These are phyloP conservation scores for Malus hybrid DNA, from an alignment of 331 rosid species.

Conservation along the genomic window DNA sequence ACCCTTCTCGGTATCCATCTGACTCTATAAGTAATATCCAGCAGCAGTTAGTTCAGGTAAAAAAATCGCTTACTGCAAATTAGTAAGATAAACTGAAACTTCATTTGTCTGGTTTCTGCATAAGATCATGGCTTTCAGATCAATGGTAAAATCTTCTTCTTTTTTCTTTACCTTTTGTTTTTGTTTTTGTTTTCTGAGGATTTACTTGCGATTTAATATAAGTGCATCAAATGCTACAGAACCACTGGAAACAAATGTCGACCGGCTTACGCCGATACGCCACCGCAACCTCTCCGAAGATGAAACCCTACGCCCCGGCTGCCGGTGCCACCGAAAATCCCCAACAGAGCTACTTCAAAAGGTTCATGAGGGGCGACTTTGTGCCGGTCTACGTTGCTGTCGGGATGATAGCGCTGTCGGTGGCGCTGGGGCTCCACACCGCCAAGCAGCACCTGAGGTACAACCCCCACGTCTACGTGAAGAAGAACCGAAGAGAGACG, in stretches of 20 bases:
- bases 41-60: neutral
- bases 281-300: conserved; percentile 38
- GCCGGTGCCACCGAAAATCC: conserved; percentile 15
- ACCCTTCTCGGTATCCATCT: neutral
- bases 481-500: conserved; percentile 63
- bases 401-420: conserved; percentile 49
- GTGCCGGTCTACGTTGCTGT: conserved; percentile 59
- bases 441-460: conserved; percentile 62
- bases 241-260: conserved; percentile 26
- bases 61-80: neutral
- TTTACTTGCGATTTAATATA: neutral
- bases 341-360: conserved; percentile 1
- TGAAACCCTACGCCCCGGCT: conserved; percentile 38
- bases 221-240: conserved; percentile 16
- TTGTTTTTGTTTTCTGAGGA: neutral
- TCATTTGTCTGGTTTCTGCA: neutral
- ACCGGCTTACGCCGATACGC: conserved; percentile 30
- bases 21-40: neutral
- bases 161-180: neutral
- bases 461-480: conserved; percentile 54
- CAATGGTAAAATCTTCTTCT: conserved; percentile 19
- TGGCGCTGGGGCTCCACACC: conserved; percentile 52
- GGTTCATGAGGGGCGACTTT: conserved; percentile 27
- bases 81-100: too few relatives aligned
- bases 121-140: conserved; percentile 39